These are phyloP conservation scores for Citrus inodora DNA, from an alignment of 345 rosid species.

Conservation along the genomic window DNA sequence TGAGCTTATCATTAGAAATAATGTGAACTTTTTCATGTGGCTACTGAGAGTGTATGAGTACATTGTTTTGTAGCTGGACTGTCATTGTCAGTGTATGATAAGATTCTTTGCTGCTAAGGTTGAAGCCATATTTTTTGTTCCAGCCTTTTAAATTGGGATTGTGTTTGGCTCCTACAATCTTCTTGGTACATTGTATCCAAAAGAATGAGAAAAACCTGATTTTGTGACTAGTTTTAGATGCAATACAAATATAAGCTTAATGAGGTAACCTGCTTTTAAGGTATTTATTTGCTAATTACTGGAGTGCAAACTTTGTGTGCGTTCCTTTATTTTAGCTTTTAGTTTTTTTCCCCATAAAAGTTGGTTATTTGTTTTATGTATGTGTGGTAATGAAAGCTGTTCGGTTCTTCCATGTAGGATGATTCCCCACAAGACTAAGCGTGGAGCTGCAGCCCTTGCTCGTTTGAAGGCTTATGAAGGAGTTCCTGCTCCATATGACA, in stretches of 20 bases:
- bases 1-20: no score
- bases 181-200: neutral
- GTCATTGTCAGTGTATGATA: no score
- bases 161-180: neutral
- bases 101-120: neutral
- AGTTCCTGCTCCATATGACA: conserved; percentile 77
- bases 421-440: conserved; percentile 92
- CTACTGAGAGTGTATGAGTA: neutral
- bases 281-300: neutral
- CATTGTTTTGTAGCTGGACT: neutral
- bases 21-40: neutral
- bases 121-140: neutral
- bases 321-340: neutral
- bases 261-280: neutral
- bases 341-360: no score
- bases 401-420: conserved; percentile 37
- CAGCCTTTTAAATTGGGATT: neutral
- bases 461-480: conserved; percentile 81
- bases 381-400: neutral
- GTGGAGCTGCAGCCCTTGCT: conserved; percentile 79
- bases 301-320: neutral
- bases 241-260: neutral
- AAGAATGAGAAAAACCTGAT: neutral
- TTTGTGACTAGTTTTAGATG: neutral
- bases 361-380: neutral